phyloP scores from a whole-genome alignment of 192 early-diverging fungal genomes.

The Backusella westeae region DNA sequence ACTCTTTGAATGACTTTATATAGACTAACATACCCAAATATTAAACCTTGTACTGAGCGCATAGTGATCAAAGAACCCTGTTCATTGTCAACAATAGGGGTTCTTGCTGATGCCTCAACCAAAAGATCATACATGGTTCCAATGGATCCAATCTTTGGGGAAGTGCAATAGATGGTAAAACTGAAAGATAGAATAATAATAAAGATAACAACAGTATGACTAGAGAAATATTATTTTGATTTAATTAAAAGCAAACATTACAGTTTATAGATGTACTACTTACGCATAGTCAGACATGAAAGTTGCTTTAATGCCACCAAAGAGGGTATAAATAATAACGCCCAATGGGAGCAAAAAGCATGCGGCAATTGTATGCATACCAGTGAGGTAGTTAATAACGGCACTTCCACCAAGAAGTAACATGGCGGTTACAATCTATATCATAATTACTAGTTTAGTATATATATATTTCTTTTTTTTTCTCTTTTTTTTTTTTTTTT shows the following conservation, averaged over 20 bases:
- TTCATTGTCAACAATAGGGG: conserved; percentile 60
- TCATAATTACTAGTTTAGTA: background rate
- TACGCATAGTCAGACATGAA: conserved; percentile 68
- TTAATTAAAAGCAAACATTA: background rate
- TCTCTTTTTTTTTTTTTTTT: no score
- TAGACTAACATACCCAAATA: conserved; percentile 46
- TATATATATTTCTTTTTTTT: background rate
- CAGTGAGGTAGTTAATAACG: conserved; percentile 62
- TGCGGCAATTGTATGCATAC: conserved; percentile 61
- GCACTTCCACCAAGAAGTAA: conserved; percentile 68
- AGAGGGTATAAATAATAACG: conserved; percentile 62
- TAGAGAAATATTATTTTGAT: background rate
- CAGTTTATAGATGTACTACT: background rate
- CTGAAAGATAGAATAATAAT: conserved; percentile 67
- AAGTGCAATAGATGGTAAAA: conserved; percentile 65
- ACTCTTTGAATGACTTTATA: background rate
- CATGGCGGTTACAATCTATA: conserved; percentile 72
- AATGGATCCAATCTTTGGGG: conserved; percentile 61
- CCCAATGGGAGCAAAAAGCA: conserved; percentile 68
- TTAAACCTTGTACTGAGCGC: conserved; percentile 59
- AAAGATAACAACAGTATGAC: conserved; percentile 67
- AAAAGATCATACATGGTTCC: conserved; percentile 67
- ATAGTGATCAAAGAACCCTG: conserved; percentile 65
- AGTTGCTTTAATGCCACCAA: conserved; percentile 74
- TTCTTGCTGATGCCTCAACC: conserved; percentile 37